Percentiles rank a stretch among this genome's conserved stretches.
These are phyloP conservation scores for Penstemon newberryi DNA, from an alignment of 257 asterid species.

Conservation along the genomic window DNA sequence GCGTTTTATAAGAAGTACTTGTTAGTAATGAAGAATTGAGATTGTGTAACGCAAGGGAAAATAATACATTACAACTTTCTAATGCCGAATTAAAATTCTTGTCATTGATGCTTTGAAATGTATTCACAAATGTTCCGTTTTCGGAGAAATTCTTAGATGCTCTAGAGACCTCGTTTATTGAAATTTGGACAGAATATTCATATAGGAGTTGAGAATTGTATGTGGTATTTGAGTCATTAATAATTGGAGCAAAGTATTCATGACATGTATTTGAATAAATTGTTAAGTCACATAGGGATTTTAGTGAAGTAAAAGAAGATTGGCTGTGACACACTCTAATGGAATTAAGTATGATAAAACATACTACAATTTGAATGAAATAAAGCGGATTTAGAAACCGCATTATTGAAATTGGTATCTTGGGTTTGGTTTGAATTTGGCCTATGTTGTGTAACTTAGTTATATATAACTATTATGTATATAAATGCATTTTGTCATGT, in stretches of 20 bases:
- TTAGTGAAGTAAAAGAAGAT: neutral
- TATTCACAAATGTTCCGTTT: neutral
- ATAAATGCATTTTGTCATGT: too few relatives aligned
- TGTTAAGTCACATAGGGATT: neutral
- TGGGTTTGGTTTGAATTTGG: too few relatives aligned
- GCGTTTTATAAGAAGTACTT: neutral
- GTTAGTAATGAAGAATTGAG: conserved; percentile 8
- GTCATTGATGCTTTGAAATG: neutral
- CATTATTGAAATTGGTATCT: neutral
- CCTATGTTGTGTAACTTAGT: too few relatives aligned
- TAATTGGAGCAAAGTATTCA: neutral
- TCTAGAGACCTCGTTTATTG: conserved; percentile 19
- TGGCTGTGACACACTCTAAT: neutral
- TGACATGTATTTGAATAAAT: neutral
- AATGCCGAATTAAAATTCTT: conserved; percentile 2
- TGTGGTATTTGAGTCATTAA: neutral
- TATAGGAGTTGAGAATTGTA: neutral
- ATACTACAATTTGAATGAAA: neutral
- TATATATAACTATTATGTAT: too few relatives aligned
- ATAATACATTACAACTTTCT: conserved; percentile 3
- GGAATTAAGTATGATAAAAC: neutral
- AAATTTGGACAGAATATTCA: neutral
- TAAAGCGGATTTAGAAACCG: neutral
- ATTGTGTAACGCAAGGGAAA: conserved; percentile 20
- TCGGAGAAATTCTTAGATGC: neutral